These are phyloP conservation scores for Fraxinus paxiana DNA, from an alignment of 305 asterid species.

Conservation along the genomic window DNA sequence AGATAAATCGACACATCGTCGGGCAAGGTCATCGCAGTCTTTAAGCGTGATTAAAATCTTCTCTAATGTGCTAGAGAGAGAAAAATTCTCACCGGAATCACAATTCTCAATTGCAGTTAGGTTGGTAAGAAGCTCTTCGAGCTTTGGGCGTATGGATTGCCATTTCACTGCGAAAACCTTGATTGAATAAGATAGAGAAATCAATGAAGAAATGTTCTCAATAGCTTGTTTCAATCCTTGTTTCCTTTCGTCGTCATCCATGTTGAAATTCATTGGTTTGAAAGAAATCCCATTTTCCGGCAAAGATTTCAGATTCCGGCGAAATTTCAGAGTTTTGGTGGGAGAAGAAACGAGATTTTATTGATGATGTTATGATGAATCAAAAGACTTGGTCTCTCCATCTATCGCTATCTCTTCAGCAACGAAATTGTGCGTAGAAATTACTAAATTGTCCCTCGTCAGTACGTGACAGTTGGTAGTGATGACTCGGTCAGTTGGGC, in stretches of 20 bases:
- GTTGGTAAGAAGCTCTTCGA: slow-evolving; percentile 67
- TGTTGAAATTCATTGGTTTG: slow-evolving; percentile 19
- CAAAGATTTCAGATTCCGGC: slow-evolving; percentile 35
- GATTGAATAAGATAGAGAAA: slow-evolving; percentile 60
- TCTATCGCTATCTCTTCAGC: slow-evolving; percentile 17
- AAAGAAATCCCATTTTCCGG: slow-evolving; percentile 24
- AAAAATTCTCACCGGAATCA: slow-evolving; percentile 43
- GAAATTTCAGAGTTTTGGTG: slow-evolving; percentile 20
- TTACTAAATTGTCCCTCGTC: background rate
- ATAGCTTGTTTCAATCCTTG: slow-evolving; percentile 37
- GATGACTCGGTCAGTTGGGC: slow-evolving; percentile 25
- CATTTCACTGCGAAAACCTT: slow-evolving; percentile 62
- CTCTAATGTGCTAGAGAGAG: slow-evolving; percentile 43
- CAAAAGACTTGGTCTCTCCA: slow-evolving; percentile 15
- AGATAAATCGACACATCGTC: slow-evolving; percentile 47
- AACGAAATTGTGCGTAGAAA: slow-evolving; percentile 1
- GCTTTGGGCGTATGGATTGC: slow-evolving; percentile 53
- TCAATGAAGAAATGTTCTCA: slow-evolving; percentile 48
- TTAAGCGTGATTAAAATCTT: slow-evolving; percentile 45
- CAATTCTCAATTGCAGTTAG: slow-evolving; percentile 64
- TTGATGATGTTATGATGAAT: slow-evolving; percentile 34
- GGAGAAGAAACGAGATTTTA: background rate
- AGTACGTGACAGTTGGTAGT: background rate
- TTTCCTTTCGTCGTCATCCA: slow-evolving; percentile 22
- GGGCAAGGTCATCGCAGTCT: slow-evolving; percentile 46